Base-by-base conservation (phyloP, 2,329 filamentous ascomycete genomes). In the Cladosporium sp. region DNA sequence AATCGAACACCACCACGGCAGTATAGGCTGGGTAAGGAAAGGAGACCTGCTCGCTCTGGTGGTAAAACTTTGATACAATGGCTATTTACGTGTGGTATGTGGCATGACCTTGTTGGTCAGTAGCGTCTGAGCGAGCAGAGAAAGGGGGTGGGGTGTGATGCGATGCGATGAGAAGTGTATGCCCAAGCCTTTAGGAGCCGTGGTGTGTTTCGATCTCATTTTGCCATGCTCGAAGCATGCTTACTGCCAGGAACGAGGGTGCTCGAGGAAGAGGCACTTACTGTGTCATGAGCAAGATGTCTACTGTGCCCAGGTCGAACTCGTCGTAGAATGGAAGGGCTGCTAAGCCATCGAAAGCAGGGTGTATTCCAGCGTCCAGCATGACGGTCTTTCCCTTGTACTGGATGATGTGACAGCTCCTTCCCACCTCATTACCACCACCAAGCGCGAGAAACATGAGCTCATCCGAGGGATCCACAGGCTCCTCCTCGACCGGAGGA, bases 331-430 rank as follows among this genome's bases (percentile, higher is more conserved):
- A 99, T 0, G 95, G 95, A 60, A 99, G 88, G 11, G 92, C 91
- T 2, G 93, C 92, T 67, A 98, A 88, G 44, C 95, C 95, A 75
- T 98, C 93, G 78, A 97, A 97, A 10, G 92, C 95, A 60, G 95
- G 93, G 78, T 99, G 95, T 81, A 97, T 94, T 60, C 95, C 95
- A 60, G 95, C 95, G 81, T 99, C 95, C 72, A 99, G 91, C 95
- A 99, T 99, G 71, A 99, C 92, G 6, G 94, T 98, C 80, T 99
- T 99, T 68, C 95, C 95, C 81, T 98, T 99, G 86, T 99, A 99
- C 76, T 98, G 93, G 67, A 99, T 89, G 72, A 99, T 97, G 77
- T 99, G 95, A 79, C 95, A 98, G 70, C 95, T 98, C 70, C 95
- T 86, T 63, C 95, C 95, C 68, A 99, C 95, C 80, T 99, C 95